A percentile compares a stretch with the other conserved stretches of the same genome.
Evolutionary conservation across 441 rosid genomes (phyloP).

Genomic region (Populus tomentosa): DNA sequence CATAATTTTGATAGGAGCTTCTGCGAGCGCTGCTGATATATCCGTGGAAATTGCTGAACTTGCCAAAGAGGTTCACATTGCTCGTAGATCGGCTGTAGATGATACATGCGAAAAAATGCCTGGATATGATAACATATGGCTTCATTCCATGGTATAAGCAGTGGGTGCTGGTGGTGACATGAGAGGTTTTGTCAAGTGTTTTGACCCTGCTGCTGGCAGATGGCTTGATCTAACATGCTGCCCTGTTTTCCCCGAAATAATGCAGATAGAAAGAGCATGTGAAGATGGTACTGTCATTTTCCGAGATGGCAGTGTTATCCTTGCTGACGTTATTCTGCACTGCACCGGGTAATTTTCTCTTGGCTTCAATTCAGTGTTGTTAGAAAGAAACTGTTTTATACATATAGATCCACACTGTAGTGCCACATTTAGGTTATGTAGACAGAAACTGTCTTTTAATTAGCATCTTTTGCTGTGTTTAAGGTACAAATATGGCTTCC

Average conservation of each 20-base stretch:
- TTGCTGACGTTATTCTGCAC: constrained; percentile 52
- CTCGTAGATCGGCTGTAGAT: constrained; percentile 40
- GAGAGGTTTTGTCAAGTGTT: not conserved
- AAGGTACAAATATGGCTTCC: constrained; percentile 64
- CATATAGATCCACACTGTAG: not conserved
- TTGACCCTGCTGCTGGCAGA: not conserved
- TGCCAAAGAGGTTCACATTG: constrained; percentile 74
- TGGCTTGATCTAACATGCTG: not conserved
- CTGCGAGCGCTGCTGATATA: constrained; percentile 62
- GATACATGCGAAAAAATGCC: constrained; percentile 27
- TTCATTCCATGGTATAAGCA: constrained; percentile 60
- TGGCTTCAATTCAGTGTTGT: not conserved
- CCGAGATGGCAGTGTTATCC: constrained; percentile 34
- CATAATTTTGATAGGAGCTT: constrained; percentile 56
- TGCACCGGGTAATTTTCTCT: constrained; percentile 48
- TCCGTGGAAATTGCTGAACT: constrained; percentile 50
- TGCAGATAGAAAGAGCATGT: constrained; percentile 46
- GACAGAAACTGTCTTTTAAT: no score
- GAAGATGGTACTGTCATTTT: constrained; percentile 54
- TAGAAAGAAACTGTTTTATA: not conserved
- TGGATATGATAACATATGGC: constrained; percentile 42
- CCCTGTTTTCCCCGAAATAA: not conserved
- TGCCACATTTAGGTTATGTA: no score
- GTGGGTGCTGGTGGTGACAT: not conserved
- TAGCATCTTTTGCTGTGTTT: not conserved